Evolutionary conservation across 176 grass and related monocot species (phyloP), one percentile per base, ranked within the genome.

Genomic region (Otatea glauca): DNA sequence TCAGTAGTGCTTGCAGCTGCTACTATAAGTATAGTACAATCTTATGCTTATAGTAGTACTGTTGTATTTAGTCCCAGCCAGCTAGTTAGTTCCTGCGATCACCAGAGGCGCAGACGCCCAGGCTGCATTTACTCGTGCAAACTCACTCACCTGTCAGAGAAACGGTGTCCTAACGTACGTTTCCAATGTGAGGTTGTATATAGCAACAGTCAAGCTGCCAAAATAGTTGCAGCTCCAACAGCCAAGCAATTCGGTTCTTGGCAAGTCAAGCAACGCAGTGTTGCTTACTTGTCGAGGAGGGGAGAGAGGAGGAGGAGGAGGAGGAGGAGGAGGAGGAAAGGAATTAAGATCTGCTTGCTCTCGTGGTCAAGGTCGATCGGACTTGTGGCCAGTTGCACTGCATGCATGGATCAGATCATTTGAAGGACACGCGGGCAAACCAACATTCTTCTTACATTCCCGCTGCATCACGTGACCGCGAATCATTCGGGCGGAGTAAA

Each of bases 391-490:
- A 24, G 20, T 24, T 11, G 56, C 56, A 59, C 25, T 11, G 56
- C 56, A 59, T 25, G 63, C 27, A 41, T 71, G 53, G 53, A 81
- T 76, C 41, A 74, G 77, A 88, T 82, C 41, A 82, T 82, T 76
- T 48, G 41, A 10, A 54, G 3, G 53, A 48, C 29, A 34, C 48
- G 14, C 44, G 23, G 13, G 2, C 32, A 2, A 37, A 54, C 25
- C 16, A 16, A 83, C 79, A 83, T 88, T 83, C 86, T 76, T 58
- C 27, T 83, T 56, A 15, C 58, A 77, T 83, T 70, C 73, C 72
- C 65, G 72, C 73, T 25, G 68, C 79, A 25, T 56, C 88, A 79
- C 84, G 79, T 90, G 88, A 74, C 84, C n/a, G 1, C 73, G 74
- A 86, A 86, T 86, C 84, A 83, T 83, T 68, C 35, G 24, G 55